Evolutionary conservation across 441 rosid genomes (phyloP).

Genomic region (Eruca vesicaria): DNA sequence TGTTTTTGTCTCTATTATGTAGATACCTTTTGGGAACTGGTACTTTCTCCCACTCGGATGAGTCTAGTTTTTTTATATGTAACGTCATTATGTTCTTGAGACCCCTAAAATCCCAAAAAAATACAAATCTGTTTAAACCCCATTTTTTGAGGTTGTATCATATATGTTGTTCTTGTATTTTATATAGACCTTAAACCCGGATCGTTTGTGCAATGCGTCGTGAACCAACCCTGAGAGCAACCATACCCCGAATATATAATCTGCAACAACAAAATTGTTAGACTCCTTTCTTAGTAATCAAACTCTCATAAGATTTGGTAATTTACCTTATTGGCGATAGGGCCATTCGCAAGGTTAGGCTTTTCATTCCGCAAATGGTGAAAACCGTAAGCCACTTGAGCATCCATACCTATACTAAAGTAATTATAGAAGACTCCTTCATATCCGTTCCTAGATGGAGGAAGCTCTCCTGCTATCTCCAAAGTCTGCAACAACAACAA

Average conservation of each 20-base stretch:
- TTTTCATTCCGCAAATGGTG: constrained; percentile 90
- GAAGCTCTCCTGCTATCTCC: constrained; percentile 59
- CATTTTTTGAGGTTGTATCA: not conserved
- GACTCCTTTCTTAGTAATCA: not conserved
- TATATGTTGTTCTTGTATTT: not conserved
- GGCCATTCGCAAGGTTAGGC: constrained; percentile 94
- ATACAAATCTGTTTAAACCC: not conserved
- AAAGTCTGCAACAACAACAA: constrained; percentile 44
- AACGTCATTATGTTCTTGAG: not conserved
- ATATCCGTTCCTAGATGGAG: constrained; percentile 54
- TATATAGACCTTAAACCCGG: not conserved
- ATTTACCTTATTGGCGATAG: constrained; percentile 82
- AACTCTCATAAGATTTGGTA: not conserved
- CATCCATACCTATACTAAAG: constrained; percentile 98
- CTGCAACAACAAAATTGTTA: not conserved
- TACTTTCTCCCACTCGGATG: constrained; percentile 90
- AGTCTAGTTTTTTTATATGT: constrained; percentile 24
- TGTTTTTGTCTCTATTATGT: not conserved
- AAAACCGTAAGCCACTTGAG: constrained; percentile 96
- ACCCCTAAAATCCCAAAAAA: not conserved
- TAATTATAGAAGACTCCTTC: constrained; percentile 94
- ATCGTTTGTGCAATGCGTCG: not conserved
- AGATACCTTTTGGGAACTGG: constrained; percentile 83
- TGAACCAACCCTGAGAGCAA: not conserved
- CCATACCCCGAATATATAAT: not conserved